phyloP scores from a whole-genome alignment of 306 rosid species.

The Quercus bicolor region DNA sequence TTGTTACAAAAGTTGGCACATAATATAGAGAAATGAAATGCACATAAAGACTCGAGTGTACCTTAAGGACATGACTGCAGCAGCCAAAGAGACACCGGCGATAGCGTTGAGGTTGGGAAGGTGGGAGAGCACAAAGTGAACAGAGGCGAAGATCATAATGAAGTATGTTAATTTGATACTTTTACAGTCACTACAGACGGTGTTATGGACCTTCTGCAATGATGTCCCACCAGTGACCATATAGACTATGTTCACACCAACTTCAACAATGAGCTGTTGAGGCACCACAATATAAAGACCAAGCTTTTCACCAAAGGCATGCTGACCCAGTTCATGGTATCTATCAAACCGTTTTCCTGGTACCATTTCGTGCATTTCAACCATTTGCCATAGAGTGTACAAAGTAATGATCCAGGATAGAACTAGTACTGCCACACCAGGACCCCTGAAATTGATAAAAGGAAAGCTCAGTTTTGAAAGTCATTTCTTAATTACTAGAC shows the following conservation, averaged over 20 bases:
- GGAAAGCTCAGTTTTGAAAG: background rate
- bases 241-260: constrained; percentile 44
- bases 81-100: constrained; percentile 47
- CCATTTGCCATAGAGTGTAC: constrained; percentile 69
- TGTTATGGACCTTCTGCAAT: constrained; percentile 42
- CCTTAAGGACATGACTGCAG: constrained; percentile 55
- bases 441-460: constrained; percentile 56
- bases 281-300: constrained; percentile 65
- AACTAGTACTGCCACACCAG: constrained; percentile 57
- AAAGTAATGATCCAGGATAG: constrained; percentile 56
- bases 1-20: background rate
- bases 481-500: background rate
- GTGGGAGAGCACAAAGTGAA: constrained; percentile 54
- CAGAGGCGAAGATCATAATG: constrained; percentile 61
- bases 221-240: constrained; percentile 65
- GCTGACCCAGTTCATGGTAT: constrained; percentile 56
- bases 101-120: constrained; percentile 56
- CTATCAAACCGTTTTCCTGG: constrained; percentile 57
- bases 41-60: background rate
- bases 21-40: background rate
- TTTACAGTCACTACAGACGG: constrained; percentile 28
- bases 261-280: constrained; percentile 50
- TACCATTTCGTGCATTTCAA: constrained; percentile 63
- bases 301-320: constrained; percentile 57
- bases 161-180: constrained; percentile 37